These are phyloP conservation scores for Lasiosphaeris hirsuta DNA, from an alignment of 495 filamentous ascomycete genomes.

Conservation along the genomic window DNA sequence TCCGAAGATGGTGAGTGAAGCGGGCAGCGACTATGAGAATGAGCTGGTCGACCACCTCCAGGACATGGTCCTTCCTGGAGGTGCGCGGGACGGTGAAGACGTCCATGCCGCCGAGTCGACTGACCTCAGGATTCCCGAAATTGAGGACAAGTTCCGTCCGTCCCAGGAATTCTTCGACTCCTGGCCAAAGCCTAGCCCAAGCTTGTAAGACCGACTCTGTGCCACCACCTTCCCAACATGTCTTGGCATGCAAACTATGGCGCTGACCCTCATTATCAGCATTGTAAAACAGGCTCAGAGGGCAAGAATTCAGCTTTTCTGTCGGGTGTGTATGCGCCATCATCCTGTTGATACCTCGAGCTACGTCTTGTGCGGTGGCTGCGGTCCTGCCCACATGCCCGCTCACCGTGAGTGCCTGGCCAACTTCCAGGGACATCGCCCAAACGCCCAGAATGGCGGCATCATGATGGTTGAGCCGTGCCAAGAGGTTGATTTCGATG, in stretches of 20 bases:
- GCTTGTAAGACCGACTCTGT: background rate
- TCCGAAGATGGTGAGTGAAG: background rate
- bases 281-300: constrained; percentile 5
- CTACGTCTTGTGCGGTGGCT: constrained; percentile 7
- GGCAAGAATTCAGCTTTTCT: background rate
- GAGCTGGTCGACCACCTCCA: background rate
- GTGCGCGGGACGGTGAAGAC: background rate
- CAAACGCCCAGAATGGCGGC: background rate
- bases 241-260: background rate
- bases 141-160: background rate
- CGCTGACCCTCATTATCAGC: background rate
- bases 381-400: background rate
- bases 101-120: background rate
- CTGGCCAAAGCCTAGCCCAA: constrained; percentile 1
- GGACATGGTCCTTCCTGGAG: background rate
- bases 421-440: background rate
- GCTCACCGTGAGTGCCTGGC: constrained; percentile 8
- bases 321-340: constrained; percentile 1
- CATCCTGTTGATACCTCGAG: background rate
- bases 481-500: background rate
- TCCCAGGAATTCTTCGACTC: background rate
- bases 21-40: constrained; percentile 1
- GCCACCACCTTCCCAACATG: background rate
- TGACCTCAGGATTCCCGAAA: background rate
- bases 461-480: background rate